These are phyloP conservation scores for Barnettozyma salicaria DNA, from an alignment of 805 yeast species.

Conservation along the genomic window DNA sequence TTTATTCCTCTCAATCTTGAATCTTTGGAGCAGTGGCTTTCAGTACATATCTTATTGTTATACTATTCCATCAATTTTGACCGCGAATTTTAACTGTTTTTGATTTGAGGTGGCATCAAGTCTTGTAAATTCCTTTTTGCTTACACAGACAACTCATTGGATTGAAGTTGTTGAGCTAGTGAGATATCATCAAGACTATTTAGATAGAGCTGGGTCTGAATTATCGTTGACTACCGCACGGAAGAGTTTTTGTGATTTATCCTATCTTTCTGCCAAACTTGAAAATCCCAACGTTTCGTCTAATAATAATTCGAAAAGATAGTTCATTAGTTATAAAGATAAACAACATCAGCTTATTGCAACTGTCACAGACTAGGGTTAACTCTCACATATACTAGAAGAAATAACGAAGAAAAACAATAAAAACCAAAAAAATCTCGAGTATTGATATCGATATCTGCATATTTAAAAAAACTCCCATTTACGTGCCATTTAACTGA, in stretches of 20 bases:
- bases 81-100: constrained; percentile 11
- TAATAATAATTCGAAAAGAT: no score
- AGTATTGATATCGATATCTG: no score
- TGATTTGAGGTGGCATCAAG: constrained; percentile 5
- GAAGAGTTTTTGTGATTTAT: no score
- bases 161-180: constrained; percentile 20
- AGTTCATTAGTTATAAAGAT: no score
- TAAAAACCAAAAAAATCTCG: constrained; percentile 9
- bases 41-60: constrained; percentile 5
- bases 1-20: constrained; percentile 11
- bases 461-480: constrained; percentile 1
- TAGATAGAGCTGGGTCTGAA: no score
- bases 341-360: no score
- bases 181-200: no score
- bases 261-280: no score
- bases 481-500: constrained; percentile 1
- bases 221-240: no score
- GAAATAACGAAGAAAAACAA: constrained; percentile 5
- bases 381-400: no score
- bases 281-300: no score
- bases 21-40: constrained; percentile 5
- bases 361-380: no score
- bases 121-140: neutral
- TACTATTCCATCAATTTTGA: constrained; percentile 11
- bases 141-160: constrained; percentile 17